These are phyloP conservation scores for Macrophomina tecta DNA, from an alignment of 2,329 filamentous ascomycete genomes.

Conservation along the genomic window DNA sequence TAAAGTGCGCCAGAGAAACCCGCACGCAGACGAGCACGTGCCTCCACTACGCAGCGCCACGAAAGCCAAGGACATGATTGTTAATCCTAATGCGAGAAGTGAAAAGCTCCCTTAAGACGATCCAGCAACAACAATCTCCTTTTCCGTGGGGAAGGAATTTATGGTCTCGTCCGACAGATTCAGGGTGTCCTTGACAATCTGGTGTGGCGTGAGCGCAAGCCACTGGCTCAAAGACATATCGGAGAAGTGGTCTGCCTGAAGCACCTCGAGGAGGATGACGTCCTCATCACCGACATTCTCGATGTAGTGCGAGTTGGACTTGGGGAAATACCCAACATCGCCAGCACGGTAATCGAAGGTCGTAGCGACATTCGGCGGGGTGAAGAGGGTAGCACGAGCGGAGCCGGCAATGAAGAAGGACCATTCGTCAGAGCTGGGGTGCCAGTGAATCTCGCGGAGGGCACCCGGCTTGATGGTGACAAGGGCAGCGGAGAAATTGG, in stretches of 20 bases:
- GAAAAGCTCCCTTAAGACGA: neutral
- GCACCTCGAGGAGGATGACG: conserved; percentile 30
- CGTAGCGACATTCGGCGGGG: conserved; percentile 27
- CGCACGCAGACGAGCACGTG: no score
- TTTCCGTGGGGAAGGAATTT: conserved; percentile 50
- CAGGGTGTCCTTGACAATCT: conserved; percentile 65
- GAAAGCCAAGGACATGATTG: no score
- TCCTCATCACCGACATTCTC: conserved; percentile 31
- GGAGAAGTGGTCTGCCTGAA: conserved; percentile 31
- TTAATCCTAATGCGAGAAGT: neutral
- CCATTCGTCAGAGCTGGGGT: conserved; percentile 30
- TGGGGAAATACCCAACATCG: conserved; percentile 31
- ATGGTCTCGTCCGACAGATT: conserved; percentile 50
- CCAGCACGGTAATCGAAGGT: conserved; percentile 31
- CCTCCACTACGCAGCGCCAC: no score
- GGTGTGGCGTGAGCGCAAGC: conserved; percentile 58
- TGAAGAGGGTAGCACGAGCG: conserved; percentile 31
- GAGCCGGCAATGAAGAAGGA: conserved; percentile 30
- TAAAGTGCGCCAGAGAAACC: no score
- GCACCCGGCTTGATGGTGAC: conserved; percentile 32
- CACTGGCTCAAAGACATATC: conserved; percentile 16
- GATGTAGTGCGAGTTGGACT: conserved; percentile 31
- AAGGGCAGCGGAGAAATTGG: conserved; percentile 30
- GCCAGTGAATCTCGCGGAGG: conserved; percentile 33
- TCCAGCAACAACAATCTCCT: conserved; percentile 36